phyloP scores from a whole-genome alignment of 192 early-diverging fungal genomes.

The Cetraspora pellucida region DNA sequence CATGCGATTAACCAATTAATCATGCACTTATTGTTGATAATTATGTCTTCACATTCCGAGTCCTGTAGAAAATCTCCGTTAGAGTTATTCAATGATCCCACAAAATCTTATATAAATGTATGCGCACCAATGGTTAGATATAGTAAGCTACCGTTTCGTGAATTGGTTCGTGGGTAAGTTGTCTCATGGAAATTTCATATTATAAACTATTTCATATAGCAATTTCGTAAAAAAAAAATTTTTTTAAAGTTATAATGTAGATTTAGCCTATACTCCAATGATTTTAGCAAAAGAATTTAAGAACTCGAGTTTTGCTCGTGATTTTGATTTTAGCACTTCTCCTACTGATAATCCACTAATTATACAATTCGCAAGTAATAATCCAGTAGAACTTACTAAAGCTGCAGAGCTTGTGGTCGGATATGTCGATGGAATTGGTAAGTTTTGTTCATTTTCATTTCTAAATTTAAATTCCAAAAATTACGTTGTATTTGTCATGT shows the following conservation, averaged over 20 bases:
- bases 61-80: not conserved
- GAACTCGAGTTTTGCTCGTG: slow-evolving; percentile 77
- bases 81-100: not conserved
- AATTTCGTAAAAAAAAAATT: not conserved
- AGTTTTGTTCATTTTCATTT: not conserved
- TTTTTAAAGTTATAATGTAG: slow-evolving; percentile 71
- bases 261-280: slow-evolving; percentile 95
- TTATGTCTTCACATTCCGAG: too few relatives aligned
- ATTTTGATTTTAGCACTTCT: slow-evolving; percentile 83
- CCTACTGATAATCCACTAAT: slow-evolving; percentile 81
- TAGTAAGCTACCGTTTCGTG: slow-evolving; percentile 91
- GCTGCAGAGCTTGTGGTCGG: slow-evolving; percentile 82
- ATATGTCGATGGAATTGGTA: slow-evolving; percentile 69
- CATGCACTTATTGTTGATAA: too few relatives aligned
- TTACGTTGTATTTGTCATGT: not conserved
- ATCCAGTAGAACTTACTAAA: slow-evolving; percentile 76
- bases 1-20: too few relatives aligned
- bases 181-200: too few relatives aligned
- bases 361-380: slow-evolving; percentile 92
- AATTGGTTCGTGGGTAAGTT: slow-evolving; percentile 75
- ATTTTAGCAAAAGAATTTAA: slow-evolving; percentile 92
- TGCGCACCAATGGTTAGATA: slow-evolving; percentile 98
- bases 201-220: too few relatives aligned
- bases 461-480: not conserved
- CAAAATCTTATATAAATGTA: slow-evolving; percentile 63